A percentile compares a stretch with the other conserved stretches of the same genome.
phyloP scores from a whole-genome alignment of 2,329 filamentous ascomycete species.

The Curvularia spicifera region DNA sequence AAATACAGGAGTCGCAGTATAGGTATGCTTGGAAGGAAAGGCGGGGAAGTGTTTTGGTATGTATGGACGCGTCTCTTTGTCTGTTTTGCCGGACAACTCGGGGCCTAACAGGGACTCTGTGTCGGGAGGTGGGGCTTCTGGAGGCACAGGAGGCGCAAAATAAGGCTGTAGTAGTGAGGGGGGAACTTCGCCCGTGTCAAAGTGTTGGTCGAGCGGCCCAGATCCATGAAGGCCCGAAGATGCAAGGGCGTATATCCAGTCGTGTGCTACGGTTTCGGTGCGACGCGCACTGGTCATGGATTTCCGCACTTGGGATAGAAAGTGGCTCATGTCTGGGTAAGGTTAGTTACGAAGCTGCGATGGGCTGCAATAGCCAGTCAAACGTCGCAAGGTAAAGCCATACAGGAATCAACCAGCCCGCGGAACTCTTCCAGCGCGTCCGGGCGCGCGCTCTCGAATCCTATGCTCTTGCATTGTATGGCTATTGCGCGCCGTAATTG shows the following conservation, averaged over 20 bases:
- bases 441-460: slow-evolving; percentile 63
- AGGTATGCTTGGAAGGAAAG: slow-evolving; percentile 70
- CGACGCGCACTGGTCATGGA: slow-evolving; percentile 66
- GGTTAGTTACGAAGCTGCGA: slow-evolving; percentile 23
- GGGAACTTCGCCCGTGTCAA: slow-evolving; percentile 51
- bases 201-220: slow-evolving; percentile 49
- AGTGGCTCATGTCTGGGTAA: slow-evolving; percentile 59
- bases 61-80: slow-evolving; percentile 58
- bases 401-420: slow-evolving; percentile 65
- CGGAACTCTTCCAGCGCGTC: slow-evolving; percentile 64
- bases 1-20: slow-evolving; percentile 65
- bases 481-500: slow-evolving; percentile 64
- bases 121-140: slow-evolving; percentile 51
- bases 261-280: slow-evolving; percentile 62
- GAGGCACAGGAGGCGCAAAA: slow-evolving; percentile 51
- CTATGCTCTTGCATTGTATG: slow-evolving; percentile 57
- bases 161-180: slow-evolving; percentile 47
- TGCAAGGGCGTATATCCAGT: slow-evolving; percentile 63
- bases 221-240: slow-evolving; percentile 49
- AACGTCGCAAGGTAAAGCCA: slow-evolving; percentile 38
- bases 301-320: slow-evolving; percentile 60
- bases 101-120: slow-evolving; percentile 60
- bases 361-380: slow-evolving; percentile 8
- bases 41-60: slow-evolving; percentile 67
- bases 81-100: slow-evolving; percentile 56